A percentile compares a stretch with the other conserved stretches of the same genome.
These are phyloP conservation scores for Verticillium klebahnii DNA, from an alignment of 2,329 filamentous ascomycete species.

Conservation along the genomic window DNA sequence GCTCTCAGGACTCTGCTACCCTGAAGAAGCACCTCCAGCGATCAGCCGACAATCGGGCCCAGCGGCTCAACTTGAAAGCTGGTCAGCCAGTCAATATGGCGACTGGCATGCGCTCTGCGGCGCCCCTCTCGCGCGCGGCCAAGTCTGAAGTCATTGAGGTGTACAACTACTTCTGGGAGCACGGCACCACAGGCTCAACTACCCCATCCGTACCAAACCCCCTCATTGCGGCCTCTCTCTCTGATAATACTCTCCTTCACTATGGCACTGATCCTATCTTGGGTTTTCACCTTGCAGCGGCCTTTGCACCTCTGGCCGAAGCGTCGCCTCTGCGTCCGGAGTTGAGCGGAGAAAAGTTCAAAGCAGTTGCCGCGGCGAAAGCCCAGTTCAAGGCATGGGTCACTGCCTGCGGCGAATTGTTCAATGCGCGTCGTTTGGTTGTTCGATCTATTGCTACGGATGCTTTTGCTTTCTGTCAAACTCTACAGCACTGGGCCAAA, in stretches of 20 bases:
- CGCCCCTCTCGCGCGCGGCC: conserved; percentile 26
- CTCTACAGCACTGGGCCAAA: conserved; percentile 35
- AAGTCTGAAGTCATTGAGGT: conserved; percentile 15
- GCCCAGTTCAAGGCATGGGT: conserved; percentile 43
- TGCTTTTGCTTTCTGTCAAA: conserved; percentile 46
- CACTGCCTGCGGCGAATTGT: conserved; percentile 17
- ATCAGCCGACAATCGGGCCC: not conserved
- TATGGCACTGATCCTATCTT: conserved; percentile 46
- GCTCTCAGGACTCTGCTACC: not conserved
- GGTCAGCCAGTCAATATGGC: conserved; percentile 1
- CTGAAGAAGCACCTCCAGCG: conserved; percentile 3
- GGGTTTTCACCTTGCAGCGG: conserved; percentile 53
- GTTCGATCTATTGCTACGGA: conserved; percentile 46
- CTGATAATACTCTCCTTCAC: conserved; percentile 33
- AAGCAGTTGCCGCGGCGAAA: conserved; percentile 28
- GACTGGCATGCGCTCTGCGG: conserved; percentile 30
- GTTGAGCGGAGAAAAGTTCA: conserved; percentile 10
- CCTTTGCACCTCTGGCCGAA: conserved; percentile 31
- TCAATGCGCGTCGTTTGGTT: conserved; percentile 26
- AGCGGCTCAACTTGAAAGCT: not conserved
- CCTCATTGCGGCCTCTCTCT: conserved; percentile 23
- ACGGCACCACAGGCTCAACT: conserved; percentile 21
- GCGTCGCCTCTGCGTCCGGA: conserved; percentile 31
- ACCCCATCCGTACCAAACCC: conserved; percentile 35
- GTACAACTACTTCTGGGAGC: conserved; percentile 27